Evolutionary conservation across 805 yeast species (phyloP), one percentile per base, ranked within the genome.

Genomic region (Candida quercuum): DNA sequence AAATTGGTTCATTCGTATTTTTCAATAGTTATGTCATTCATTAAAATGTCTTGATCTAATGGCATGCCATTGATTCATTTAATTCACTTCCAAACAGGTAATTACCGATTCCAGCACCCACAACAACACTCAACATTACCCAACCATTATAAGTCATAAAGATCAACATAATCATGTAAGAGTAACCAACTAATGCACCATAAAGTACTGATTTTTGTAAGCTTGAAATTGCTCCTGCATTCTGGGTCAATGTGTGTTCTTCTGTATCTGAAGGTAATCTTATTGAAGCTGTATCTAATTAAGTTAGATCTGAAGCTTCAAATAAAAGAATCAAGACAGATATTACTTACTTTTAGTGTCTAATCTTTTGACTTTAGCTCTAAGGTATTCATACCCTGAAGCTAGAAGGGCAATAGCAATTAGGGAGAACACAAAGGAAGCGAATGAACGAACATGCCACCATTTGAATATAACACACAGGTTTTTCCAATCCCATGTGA

Each of bases 131-230:
- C 7, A 76, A 33, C 93, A 85, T 84, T 24, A 79, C 71, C 89
- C 89, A 86, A 11, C 91, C 86, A 54, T 85, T 85, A 57, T 82
- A 86, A 6, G 91, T 83, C 95, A 86, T 86, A 49, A 85, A 86
- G 0, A 86, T 74, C 47, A 85, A 71, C 95, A 86, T 85, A 49
- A 79, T 61, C 64, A 78, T 62, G 51, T 82, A 81, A 4, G 87
- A 78, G 51, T 77, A 81, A 1, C 79, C 78, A 5, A 82, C 85
- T 51, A 80, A 85, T 9, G 74, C 42, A 1, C 81, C 88, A 52
- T 83, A 83, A 26, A 71, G 47, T 13, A 68, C 42, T 8, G 79
- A 61, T 44, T 60, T 63, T 35, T 58, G 60, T 32, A 64, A 41
- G 22, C 43, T 33, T 2, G 33, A 36, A 30, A 41, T 46, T 54